Evolutionary conservation across 1,139 yeast species (phyloP), one percentile per base, ranked within the genome.

Genomic region (Ogataea hybrid): DNA sequence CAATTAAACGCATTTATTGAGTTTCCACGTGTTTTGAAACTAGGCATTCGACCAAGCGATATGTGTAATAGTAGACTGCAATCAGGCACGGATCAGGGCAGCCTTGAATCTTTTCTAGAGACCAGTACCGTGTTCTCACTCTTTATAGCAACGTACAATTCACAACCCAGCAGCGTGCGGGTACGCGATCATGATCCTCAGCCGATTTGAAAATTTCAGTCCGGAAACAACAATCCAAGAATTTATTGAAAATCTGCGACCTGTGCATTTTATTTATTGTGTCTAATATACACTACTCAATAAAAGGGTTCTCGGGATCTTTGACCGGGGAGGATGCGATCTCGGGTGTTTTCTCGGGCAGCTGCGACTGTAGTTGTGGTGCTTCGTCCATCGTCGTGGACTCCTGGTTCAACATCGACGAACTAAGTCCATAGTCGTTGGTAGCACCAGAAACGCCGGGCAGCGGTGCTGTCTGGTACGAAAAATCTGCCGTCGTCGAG

Each of bases 351-450:
- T 33, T 38, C 12, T 38, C 41, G 5, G 38, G 42, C 29, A 39
- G 18, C 37, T 43, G 44, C 6, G 44, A 41, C n/a, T 43, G 47
- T 29, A 46, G 37, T 16, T 18, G 45, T 5, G 49, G 49, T 0
- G 47, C 46, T 27, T 46, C 49, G 27, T 46, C 49, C 43, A 46
- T 32, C 16, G 49, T 46, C 31, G 49, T 46, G 8, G 49, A 46
- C 31, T 46, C 49, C n/a, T 41, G 47, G 28, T 46, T 38, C 23
- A 46, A 27, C 1, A 34, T 20, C 12, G 42, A 43, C 11, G 45
- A 43, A 25, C 43, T 43, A 15, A 46, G 35, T 16, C 41, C 49
- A 25, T 35, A 30, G 25, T 43, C 46, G n/a, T 16, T 32, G 12
- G 18, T 22, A 11, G 38, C 43, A 11, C 31, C 35, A 6, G 29